Base-by-base conservation (phyloP, 139 green algal genomes). In the Chlorella vulgaris region DNA sequence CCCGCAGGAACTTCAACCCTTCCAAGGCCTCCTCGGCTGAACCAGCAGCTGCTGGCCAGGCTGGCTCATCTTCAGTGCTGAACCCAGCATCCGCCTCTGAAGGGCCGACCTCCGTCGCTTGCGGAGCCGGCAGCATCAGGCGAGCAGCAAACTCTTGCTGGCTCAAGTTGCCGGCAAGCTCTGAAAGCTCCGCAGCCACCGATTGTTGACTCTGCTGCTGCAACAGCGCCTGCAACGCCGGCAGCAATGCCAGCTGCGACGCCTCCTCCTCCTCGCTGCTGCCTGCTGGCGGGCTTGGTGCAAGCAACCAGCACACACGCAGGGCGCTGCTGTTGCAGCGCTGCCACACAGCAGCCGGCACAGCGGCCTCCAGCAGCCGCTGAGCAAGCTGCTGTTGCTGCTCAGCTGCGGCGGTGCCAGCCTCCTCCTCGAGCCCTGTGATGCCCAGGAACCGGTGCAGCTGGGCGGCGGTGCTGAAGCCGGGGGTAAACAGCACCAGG, bases 111-210 rank as follows among this genome's bases (percentile, higher is more conserved):
- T 3, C 66, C 35, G 66, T 31, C 31, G 7, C 66, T 42, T 68
- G 70, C 47, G 55, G 70, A 29, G 21, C 43, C 24, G 73, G 73
- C 73, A 79, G 73, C 51, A 35, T 35, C 73, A 79, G 53, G 35
- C 73, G 51, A 1, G 73, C 73, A 2, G 53, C 50, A 79, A 79
- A 79, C 50, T 51, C 26, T 3, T 50, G 28, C 28, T 2, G 53
- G 73, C 53, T 40, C 35, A 35, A 69, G 10, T 36, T 22, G 6
- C 73, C 73, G 2, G 73, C 53, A 36, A 79, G 35, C 73, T 79
- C 51, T 7, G 51, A 2, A 6, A 79, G 73, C 7, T 28, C 8
- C 0, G 36, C 53, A 0, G 53, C 73, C 0, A 28, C 36, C 26
- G 73, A 50, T 24, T 2, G 8, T 7, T 6, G 8, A 53, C 73